Conservation (phyloP, 2,329 filamentous ascomycete genomes). For the Fusarium robinianum region DNA sequence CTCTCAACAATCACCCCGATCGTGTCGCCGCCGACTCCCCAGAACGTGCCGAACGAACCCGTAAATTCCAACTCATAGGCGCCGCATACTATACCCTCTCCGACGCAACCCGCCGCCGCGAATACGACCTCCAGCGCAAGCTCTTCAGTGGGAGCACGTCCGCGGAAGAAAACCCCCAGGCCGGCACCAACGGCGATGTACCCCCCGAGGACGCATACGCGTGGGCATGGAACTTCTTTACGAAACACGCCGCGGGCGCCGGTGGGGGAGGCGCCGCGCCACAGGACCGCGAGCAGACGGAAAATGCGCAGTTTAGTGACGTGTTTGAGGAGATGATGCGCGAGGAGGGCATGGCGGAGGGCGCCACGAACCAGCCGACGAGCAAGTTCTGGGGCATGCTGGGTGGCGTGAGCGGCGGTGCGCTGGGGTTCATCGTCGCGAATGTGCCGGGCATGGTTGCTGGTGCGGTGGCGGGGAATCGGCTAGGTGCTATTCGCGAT, state of each 20-base stretch:
- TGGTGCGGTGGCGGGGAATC: constrained; percentile 89
- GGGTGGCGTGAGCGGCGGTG: constrained; percentile 83
- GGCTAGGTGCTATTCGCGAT: constrained; percentile 87
- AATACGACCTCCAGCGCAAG: constrained; percentile 75
- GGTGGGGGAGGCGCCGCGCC: constrained; percentile 32
- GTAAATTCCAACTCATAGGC: constrained; percentile 88
- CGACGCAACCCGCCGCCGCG: constrained; percentile 73
- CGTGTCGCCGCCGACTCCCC: constrained; percentile 83
- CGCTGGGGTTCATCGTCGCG: constrained; percentile 91
- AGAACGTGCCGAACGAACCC: constrained; percentile 79
- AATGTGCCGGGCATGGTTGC: constrained; percentile 89
- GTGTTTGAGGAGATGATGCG: constrained; percentile 90
- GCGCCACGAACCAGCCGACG: constrained; percentile 61
- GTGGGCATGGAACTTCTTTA: constrained; percentile 74
- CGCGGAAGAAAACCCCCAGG: constrained; percentile 41
- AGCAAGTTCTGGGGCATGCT: constrained; percentile 84
- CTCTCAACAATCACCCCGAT: constrained; percentile 91
- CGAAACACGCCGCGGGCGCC: constrained; percentile 35
- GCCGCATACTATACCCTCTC: constrained; percentile 93
- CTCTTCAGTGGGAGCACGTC: constrained; percentile 39
- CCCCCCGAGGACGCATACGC: constrained; percentile 63
- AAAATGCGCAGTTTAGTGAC: constrained; percentile 83
- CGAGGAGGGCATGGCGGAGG: constrained; percentile 81
- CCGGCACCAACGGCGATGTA: constrained; percentile 46
- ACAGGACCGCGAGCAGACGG: constrained; percentile 57